A percentile compares a stretch with the other conserved stretches of the same genome.
Evolutionary conservation across 2,329 filamentous ascomycete species (phyloP).

Genomic region (Botrytis medusae): DNA sequence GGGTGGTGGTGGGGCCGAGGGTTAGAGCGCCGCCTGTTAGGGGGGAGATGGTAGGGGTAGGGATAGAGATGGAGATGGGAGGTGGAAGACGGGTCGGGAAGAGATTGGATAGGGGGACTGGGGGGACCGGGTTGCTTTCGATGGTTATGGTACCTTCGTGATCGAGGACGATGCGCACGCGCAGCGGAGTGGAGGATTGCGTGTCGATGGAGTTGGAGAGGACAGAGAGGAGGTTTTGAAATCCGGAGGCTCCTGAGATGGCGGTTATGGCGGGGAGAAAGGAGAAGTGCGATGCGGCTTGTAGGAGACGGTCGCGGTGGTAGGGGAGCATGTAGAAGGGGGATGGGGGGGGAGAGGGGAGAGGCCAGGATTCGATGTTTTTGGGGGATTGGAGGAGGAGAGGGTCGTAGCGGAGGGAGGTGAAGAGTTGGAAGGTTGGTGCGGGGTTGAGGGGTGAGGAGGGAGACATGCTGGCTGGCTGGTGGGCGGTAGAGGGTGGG

Average conservation of each 20-base stretch:
- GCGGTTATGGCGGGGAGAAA: constrained; percentile 44
- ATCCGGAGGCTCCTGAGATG: constrained; percentile 49
- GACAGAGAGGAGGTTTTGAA: constrained; percentile 46
- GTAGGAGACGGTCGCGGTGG: constrained; percentile 76
- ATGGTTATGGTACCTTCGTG: constrained; percentile 49
- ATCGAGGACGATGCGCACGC: constrained; percentile 57
- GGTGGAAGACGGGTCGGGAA: constrained; percentile 57
- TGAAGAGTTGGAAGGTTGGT: constrained; percentile 60
- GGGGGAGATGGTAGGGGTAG: constrained; percentile 31
- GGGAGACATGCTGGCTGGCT: neutral
- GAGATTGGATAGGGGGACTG: constrained; percentile 51
- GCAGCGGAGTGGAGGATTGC: constrained; percentile 42
- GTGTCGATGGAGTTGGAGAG: constrained; percentile 39
- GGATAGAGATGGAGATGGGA: constrained; percentile 38
- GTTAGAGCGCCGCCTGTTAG: constrained; percentile 36
- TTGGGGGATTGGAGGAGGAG: constrained; percentile 45
- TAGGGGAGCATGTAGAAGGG: constrained; percentile 78
- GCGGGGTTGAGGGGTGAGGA: neutral
- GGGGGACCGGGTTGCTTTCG: constrained; percentile 42
- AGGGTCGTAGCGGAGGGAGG: constrained; percentile 71
- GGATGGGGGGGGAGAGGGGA: constrained; percentile 48
- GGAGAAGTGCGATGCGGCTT: constrained; percentile 56
- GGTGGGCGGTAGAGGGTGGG: too few species aligned
- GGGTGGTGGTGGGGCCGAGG: constrained; percentile 28
- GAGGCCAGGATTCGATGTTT: constrained; percentile 42